A percentile compares a stretch with the other conserved stretches of the same genome.
Conservation (phyloP, 2,329 filamentous ascomycete genomes). For the Pseudocercospora fijiensis region DNA sequence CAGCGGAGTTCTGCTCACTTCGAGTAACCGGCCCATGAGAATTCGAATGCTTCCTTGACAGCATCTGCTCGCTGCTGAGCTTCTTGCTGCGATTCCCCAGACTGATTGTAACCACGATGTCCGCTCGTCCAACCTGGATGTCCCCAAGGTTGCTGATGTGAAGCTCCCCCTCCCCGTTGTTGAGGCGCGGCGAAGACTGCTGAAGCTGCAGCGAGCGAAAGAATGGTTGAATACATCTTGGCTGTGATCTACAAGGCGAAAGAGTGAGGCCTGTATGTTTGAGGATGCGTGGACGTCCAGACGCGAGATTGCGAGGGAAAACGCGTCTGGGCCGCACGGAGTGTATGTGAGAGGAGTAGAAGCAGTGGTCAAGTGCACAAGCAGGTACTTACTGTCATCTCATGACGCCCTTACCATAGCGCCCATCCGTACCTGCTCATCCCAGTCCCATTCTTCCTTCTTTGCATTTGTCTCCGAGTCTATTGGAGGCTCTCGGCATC, state of each 20-base stretch:
- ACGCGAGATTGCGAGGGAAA: not conserved
- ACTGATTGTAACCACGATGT: conserved; percentile 2
- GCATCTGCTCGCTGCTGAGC: conserved; percentile 48
- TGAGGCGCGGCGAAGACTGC: conserved; percentile 1
- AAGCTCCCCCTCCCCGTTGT: not conserved
- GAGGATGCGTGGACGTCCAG: not conserved
- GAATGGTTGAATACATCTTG: conserved; percentile 1
- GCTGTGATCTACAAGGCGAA: not conserved
- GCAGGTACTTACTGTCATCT: conserved; percentile 1
- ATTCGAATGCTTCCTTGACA: conserved; percentile 67
- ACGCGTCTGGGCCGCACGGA: not conserved
- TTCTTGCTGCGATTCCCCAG: conserved; percentile 20
- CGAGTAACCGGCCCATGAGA: conserved; percentile 63
- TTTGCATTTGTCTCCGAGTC: not conserved
- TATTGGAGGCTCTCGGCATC: not conserved
- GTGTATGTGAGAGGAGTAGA: not conserved
- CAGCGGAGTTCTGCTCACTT: conserved; percentile 14
- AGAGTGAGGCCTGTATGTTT: not conserved
- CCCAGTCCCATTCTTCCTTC: not conserved
- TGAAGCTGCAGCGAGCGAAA: conserved; percentile 1
- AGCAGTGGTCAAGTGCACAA: not conserved
- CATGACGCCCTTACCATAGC: not conserved
- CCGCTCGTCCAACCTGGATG: conserved; percentile 12
- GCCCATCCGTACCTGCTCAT: not conserved
- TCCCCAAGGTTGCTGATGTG: conserved; percentile 1